Evolutionary conservation across 805 yeast genomes (phyloP), one percentile per base, ranked within the genome.

Genomic region (Scheffersomyces lignosus): DNA sequence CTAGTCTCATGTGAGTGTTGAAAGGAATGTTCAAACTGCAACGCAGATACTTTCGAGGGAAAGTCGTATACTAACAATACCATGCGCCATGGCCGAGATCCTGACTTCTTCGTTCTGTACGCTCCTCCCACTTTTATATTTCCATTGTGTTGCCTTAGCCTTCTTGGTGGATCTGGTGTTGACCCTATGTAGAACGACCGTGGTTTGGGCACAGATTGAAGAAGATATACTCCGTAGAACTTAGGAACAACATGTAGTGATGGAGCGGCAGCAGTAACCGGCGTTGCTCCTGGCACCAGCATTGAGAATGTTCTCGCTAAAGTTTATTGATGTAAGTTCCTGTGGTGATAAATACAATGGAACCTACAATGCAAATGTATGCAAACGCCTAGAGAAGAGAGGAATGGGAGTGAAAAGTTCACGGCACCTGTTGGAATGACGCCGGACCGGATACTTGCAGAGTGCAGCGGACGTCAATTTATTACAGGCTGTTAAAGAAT

Each of bases 11-110:
- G 69, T 1, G 81, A 66, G 56, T 86, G 93, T 48, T 87, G 95
- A 78, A 86, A 82, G 1, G 95, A 90, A 58, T 84, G 89, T 51
- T 87, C 96, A 58, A 87, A 87, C 30, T 60, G 90, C 34, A 87
- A 59, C 0, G 95, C 95, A 3, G 81, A 60, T 3, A 81, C 67
- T 42, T 77, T 78, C 5, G 80, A 77, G 0, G 87, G 87, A 52
- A 87, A 87, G 2, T 90, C 89, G 49, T 82, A 67, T 0, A 87
- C 83, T 2, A 80, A 48, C 37, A 77, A 42, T 0, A 72, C 55
- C 81, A 83, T 78, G 39, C 71, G 75, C 96, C 96, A 87, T 0
- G 95, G 96, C 36, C 91, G 58, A 23, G 66, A 70, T 0, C 80
- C 80, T 12, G 57, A 55, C 33, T 66, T 60, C 45, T 71, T 80